phyloP scores from a whole-genome alignment of 345 rosid genomes.

The Fremontodendron californicum region DNA sequence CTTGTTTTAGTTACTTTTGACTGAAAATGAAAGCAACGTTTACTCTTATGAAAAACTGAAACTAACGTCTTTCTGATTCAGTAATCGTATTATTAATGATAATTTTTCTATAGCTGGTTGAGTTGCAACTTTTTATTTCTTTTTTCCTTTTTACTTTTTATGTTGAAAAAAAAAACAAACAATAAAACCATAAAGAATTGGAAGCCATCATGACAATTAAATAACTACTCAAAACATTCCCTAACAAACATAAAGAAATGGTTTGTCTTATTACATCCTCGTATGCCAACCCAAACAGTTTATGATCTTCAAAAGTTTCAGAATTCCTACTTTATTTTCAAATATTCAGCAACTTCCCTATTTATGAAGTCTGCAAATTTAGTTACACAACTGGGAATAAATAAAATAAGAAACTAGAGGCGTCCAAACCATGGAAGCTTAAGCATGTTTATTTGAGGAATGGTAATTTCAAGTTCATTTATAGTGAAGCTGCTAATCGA shows the following conservation, averaged over 20 bases:
- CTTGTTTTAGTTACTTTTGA: background rate
- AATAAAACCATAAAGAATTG: background rate
- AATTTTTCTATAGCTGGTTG: background rate
- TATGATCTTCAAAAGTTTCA: no score
- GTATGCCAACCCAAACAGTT: no score
- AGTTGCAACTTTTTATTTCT: background rate
- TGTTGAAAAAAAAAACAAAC: background rate
- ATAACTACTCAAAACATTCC: background rate
- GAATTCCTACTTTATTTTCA: no score
- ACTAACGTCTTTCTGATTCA: background rate
- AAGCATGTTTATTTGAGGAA: background rate
- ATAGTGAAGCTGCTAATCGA: constrained; percentile 2
- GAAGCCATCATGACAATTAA: background rate
- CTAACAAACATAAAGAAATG: background rate
- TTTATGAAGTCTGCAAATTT: no score
- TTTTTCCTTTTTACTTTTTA: background rate
- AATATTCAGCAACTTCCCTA: no score
- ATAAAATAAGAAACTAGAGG: background rate
- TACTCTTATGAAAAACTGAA: background rate
- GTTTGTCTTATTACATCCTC: background rate
- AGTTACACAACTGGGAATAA: no score
- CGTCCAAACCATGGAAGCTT: background rate
- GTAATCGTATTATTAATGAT: background rate
- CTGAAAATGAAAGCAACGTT: background rate
- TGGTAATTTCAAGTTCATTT: background rate